Evolutionary conservation across 1,139 yeast species (phyloP), one percentile per base, ranked within the genome.

Genomic region (Chernovozyma sophiae-reginae): DNA sequence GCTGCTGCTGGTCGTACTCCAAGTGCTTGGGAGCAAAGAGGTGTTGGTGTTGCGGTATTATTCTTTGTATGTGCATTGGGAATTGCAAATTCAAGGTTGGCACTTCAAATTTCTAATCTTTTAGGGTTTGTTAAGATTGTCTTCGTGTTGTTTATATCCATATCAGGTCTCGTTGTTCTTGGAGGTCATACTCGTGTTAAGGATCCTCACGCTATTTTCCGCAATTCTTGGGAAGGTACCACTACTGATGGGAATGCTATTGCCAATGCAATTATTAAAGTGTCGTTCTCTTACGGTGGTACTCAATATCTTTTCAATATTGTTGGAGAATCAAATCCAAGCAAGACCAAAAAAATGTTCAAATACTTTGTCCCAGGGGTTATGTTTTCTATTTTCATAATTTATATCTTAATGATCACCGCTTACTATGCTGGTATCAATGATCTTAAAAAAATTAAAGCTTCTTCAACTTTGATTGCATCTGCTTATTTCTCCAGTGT

Each of bases 231-330:
- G 68, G 49, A 55, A 29, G 74, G 73, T 1, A 58, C 73, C 3
- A 65, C 71, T 2, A 54, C 58, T 0, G 57, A 60, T 40, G 71
- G 73, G 18, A 65, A 69, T 44, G 57, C 64, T 23, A 67, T 69
- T 41, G 61, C 69, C 7, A 64, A 49, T 43, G 69, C 74, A 2
- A 65, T 70, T 32, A 53, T 68, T 32, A 68, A 69, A 38, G 71
- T 66, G 27, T 56, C 69, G 3, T 70, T 68, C 39, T 58, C 74
- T 1, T 69, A 61, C 41, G 60, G 68, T 40, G 74, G 75, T 32
- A 50, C 63, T 15, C 51, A 47, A 6, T 68, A 68, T 43, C 65
- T 67, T 1, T 58, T 69, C 43, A 56, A 58, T 14, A 58, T 67
- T 35, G 73, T 62, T 13, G 70, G 69, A 5, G 74, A 69, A 43